Base-by-base conservation (phyloP, 2,329 filamentous ascomycete genomes). In the Xylariaceae sp. region DNA sequence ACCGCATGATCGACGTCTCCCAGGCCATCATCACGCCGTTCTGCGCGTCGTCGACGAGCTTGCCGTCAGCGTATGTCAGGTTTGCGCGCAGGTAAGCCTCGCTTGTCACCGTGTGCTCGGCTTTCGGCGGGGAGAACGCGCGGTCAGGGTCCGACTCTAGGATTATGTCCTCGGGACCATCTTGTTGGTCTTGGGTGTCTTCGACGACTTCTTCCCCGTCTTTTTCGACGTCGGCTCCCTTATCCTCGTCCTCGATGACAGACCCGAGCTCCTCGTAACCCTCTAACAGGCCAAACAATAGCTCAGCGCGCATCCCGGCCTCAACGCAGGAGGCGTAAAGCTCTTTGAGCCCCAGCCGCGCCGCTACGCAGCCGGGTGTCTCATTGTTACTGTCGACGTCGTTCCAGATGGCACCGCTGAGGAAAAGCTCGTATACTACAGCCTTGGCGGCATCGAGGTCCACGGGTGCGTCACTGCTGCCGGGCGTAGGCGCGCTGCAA, bases 321-420 rank as follows among this genome's bases (percentile, higher is more conserved):
- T 92, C 88, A 7, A 97, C 88, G 68, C 92, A 89, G 53, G 91
- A 71, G 39, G 87, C 81, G 68, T 99, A 97, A 34, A 96, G 73
- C 47, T 83, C 79, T 50, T 72, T 78, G 63, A 88, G 75, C 0
- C 87, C 86, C 21, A 96, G 68, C 22, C 83, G 75, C 54, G 79
- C 77, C 8, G 94, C 94, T 41, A 96, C 75, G 69, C 92, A 97
- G 7, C 91, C 94, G 0, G 94, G 91, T 2, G 94, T 97, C 76
- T 97, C 92, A 64, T 90, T 81, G 63, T 89, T 86, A 61, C 77
- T 74, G 70, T 97, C 90, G 52, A 97, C 76, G 69, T 96, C 92
- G 73, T 99, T 99, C 94, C 94, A 99, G 63, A 97, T 96, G 10
- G 90, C 94, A 30, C 94, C 94, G 62, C 88, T 87, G 65, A 92